phyloP scores from a whole-genome alignment of 108 stramenopile genomes.

The Conticribra weissflogii region DNA sequence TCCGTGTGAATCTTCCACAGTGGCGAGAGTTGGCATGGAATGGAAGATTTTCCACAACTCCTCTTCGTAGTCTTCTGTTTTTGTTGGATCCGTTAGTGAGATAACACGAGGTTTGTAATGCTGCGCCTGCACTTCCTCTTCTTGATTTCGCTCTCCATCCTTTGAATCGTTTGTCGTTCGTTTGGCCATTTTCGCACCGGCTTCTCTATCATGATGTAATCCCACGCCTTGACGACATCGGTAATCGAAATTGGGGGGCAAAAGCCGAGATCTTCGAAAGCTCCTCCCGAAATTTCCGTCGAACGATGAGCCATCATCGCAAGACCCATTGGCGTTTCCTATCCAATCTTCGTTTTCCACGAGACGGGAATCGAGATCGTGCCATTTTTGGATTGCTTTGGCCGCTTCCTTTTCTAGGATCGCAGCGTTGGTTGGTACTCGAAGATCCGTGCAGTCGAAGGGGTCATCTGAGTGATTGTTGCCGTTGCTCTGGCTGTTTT shows the following conservation, averaged over 20 bases:
- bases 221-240: no score
- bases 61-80: slow-evolving; percentile 62
- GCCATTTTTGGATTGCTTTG: slow-evolving; percentile 49
- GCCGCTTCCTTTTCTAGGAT: slow-evolving; percentile 46
- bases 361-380: slow-evolving; percentile 55
- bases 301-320: slow-evolving; percentile 2
- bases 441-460: slow-evolving; percentile 67
- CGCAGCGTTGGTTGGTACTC: slow-evolving; percentile 42
- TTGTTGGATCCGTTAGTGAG: slow-evolving; percentile 46
- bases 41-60: slow-evolving; percentile 80
- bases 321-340: not conserved
- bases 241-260: slow-evolving; percentile 48
- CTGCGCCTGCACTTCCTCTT: not conserved
- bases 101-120: slow-evolving; percentile 33
- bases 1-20: slow-evolving; percentile 50
- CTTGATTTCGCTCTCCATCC: not conserved
- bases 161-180: no score
- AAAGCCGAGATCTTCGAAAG: slow-evolving; percentile 23
- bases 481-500: slow-evolving; percentile 1
- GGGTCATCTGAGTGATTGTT: slow-evolving; percentile 32
- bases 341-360: slow-evolving; percentile 7
- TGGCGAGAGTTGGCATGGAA: slow-evolving; percentile 51
- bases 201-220: no score
- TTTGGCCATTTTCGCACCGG: no score
- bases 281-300: not conserved